phyloP scores from a whole-genome alignment of 306 rosid species.

The Dalbergia cultrata region DNA sequence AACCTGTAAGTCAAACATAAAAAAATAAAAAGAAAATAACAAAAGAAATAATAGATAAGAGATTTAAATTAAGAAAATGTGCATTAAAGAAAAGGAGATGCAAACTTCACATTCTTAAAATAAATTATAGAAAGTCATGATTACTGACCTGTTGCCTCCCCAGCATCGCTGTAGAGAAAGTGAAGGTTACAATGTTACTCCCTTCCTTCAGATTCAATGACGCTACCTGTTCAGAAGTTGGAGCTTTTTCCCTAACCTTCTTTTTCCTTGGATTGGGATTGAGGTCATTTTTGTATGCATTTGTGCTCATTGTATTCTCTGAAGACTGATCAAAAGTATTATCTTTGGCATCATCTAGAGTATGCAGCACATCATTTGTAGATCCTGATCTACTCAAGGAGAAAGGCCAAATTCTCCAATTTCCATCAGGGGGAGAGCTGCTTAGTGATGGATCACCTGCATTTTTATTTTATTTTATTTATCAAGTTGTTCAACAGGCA shows the following conservation, averaged over 20 bases:
- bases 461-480: slow-evolving; percentile 60
- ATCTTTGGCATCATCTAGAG: slow-evolving; percentile 47
- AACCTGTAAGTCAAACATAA: slow-evolving; percentile 64
- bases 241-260: slow-evolving; percentile 61
- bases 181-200: slow-evolving; percentile 77
- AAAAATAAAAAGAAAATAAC: not conserved
- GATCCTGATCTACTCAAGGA: slow-evolving; percentile 63
- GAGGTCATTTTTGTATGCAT: slow-evolving; percentile 44
- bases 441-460: slow-evolving; percentile 68
- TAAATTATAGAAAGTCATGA: slow-evolving; percentile 36
- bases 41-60: slow-evolving; percentile 29
- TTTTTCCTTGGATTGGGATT: slow-evolving; percentile 55
- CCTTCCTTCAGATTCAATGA: slow-evolving; percentile 92
- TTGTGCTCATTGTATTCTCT: slow-evolving; percentile 49
- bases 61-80: slow-evolving; percentile 29
- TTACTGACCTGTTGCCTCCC: slow-evolving; percentile 79
- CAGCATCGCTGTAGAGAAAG: slow-evolving; percentile 78
- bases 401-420: slow-evolving; percentile 93
- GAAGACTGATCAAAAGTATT: slow-evolving; percentile 53
- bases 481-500: slow-evolving; percentile 56
- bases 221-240: slow-evolving; percentile 92
- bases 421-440: slow-evolving; percentile 57
- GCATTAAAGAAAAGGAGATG: slow-evolving; percentile 23
- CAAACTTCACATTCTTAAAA: slow-evolving; percentile 15
- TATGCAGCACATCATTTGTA: slow-evolving; percentile 49